A percentile compares a stretch with the other conserved stretches of the same genome.
These are phyloP conservation scores for Ophiostoma sp. DNA, from an alignment of 2,329 filamentous ascomycete species.

Conservation along the genomic window DNA sequence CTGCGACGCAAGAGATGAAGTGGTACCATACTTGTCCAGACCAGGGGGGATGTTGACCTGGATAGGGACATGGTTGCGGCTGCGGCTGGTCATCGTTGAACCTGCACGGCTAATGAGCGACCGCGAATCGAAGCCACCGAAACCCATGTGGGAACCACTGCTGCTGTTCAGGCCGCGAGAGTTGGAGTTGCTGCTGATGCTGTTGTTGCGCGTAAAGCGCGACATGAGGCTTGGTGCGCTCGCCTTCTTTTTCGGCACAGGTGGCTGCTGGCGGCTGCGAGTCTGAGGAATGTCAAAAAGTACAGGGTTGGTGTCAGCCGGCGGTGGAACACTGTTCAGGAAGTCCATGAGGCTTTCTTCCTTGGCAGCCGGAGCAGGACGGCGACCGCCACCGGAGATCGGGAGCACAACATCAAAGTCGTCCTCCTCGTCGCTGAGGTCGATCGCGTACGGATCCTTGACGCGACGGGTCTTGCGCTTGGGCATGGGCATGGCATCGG, in stretches of 20 bases:
- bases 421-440: conserved; percentile 68
- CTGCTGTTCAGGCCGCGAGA: conserved; percentile 29
- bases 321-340: conserved; percentile 67
- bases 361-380: conserved; percentile 44
- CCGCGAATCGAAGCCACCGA: conserved; percentile 37
- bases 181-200: conserved; percentile 32
- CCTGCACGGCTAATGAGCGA: conserved; percentile 45
- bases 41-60: conserved; percentile 51
- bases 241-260: conserved; percentile 61
- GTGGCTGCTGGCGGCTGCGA: conserved; percentile 36
- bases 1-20: background rate
- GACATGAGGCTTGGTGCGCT: conserved; percentile 63
- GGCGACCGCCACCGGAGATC: conserved; percentile 38
- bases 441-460: conserved; percentile 91
- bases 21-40: conserved; percentile 42
- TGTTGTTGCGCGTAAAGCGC: conserved; percentile 48
- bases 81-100: conserved; percentile 27
- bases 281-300: conserved; percentile 39
- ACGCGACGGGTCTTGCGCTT: conserved; percentile 74
- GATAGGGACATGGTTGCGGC: conserved; percentile 53
- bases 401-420: conserved; percentile 39
- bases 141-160: conserved; percentile 6
- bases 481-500: conserved; percentile 55
- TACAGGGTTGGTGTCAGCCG: conserved; percentile 48
- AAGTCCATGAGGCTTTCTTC: conserved; percentile 76